These are phyloP conservation scores for Asterella californica DNA, from an alignment of 225 moss, liverwort and hornwort species.

Conservation along the genomic window DNA sequence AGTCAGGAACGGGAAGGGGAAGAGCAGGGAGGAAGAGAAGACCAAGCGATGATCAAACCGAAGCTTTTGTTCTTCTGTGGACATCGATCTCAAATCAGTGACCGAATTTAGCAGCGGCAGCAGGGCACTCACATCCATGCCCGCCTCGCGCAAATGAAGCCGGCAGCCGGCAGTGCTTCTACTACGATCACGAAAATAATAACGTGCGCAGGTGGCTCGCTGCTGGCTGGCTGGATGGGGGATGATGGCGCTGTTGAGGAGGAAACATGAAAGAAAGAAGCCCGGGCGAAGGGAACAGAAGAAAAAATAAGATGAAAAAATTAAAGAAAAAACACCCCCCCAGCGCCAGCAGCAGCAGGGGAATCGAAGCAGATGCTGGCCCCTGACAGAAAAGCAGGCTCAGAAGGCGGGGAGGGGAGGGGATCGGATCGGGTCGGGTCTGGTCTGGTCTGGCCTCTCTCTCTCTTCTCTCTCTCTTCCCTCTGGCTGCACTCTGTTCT, in stretches of 20 bases:
- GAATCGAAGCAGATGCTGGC: slow-evolving; percentile 8
- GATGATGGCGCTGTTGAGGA: not conserved
- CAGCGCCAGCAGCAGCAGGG: slow-evolving; percentile 8
- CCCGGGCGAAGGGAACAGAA: not conserved
- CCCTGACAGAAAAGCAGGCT: slow-evolving; percentile 13
- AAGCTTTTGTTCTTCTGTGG: slow-evolving; percentile 14
- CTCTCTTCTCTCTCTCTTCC: not conserved
- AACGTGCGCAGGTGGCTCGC: not conserved
- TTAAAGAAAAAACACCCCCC: not conserved
- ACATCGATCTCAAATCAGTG: slow-evolving; percentile 11
- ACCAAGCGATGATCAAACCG: not conserved
- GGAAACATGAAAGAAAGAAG: not conserved
- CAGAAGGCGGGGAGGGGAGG: slow-evolving; percentile 13
- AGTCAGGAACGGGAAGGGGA: not conserved
- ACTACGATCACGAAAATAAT: not conserved
- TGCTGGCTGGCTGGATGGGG: not conserved
- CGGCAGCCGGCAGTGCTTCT: slow-evolving; percentile 12
- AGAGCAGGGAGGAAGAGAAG: slow-evolving; percentile 5
- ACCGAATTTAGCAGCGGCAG: slow-evolving; percentile 15
- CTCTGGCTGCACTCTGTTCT: not conserved
- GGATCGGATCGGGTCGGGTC: no score
- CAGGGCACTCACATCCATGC: slow-evolving; percentile 3
- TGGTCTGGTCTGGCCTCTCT: no score
- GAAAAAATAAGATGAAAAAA: not conserved
- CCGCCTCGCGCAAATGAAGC: not conserved